Percentiles rank a stretch among this genome's conserved stretches.
Evolutionary conservation across 2,329 filamentous ascomycete species (phyloP).

Genomic region (Colletotrichum sp.): DNA sequence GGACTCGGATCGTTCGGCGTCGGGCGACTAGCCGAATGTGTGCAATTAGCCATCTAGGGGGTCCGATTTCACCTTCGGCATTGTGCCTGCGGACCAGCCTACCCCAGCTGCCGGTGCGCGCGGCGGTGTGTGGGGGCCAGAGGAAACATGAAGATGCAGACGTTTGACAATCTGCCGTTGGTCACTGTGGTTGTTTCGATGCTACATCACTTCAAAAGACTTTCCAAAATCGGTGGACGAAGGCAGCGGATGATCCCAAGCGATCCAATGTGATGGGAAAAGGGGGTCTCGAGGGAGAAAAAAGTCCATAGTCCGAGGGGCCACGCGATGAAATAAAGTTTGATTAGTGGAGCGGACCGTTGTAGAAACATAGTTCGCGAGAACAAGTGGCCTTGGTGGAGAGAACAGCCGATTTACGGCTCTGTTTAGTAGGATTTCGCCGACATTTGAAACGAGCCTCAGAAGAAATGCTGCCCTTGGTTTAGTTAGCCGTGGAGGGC

Average conservation of each 20-base stretch:
- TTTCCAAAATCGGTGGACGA: background rate
- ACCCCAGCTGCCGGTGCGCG: background rate
- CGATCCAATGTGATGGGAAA: background rate
- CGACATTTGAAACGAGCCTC: background rate
- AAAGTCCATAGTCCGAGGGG: background rate
- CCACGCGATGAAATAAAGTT: constrained; percentile 1
- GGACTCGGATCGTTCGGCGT: background rate
- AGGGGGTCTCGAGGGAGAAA: background rate
- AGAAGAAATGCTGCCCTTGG: background rate
- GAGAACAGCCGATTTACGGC: background rate
- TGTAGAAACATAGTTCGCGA: background rate
- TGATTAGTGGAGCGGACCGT: background rate
- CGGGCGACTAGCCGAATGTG: background rate
- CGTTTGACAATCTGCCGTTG: background rate
- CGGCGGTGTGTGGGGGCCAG: background rate
- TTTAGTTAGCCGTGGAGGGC: background rate
- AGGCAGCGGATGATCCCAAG: background rate
- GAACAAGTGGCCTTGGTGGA: background rate
- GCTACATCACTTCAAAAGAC: background rate
- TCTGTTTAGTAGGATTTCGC: background rate
- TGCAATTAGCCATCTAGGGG: background rate
- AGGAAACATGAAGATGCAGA: background rate
- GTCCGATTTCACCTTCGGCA: background rate
- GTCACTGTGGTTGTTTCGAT: background rate
- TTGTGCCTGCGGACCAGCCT: background rate